Conservation (phyloP, 495 filamentous ascomycete species). For the Annulohypoxylon bovei region DNA sequence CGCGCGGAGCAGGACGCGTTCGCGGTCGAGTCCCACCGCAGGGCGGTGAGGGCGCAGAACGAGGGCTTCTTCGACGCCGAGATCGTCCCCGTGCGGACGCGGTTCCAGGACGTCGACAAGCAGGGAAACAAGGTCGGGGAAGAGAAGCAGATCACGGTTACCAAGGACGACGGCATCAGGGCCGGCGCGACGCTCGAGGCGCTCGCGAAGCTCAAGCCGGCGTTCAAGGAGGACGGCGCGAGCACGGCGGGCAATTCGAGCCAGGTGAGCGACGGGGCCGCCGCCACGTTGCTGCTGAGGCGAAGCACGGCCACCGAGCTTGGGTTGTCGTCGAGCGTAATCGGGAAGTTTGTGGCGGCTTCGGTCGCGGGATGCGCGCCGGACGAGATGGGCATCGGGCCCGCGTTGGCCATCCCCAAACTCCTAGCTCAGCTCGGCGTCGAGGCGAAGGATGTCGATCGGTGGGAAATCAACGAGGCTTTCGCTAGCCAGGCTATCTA, state of each 20-base stretch:
- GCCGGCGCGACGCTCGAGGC: conserved; percentile 70
- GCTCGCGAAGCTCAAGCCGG: conserved; percentile 83
- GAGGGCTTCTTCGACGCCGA: conserved; percentile 78
- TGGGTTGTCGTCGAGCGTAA: conserved; percentile 72
- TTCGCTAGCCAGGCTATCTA: conserved; percentile 91
- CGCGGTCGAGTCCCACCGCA: conserved; percentile 74
- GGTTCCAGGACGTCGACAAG: conserved; percentile 71
- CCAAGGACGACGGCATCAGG: conserved; percentile 84
- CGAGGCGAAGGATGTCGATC: conserved; percentile 71
- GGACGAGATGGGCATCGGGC: conserved; percentile 94
- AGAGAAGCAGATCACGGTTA: conserved; percentile 63
- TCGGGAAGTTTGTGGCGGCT: conserved; percentile 81
- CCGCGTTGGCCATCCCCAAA: conserved; percentile 85
- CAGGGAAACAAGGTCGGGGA: conserved; percentile 65
- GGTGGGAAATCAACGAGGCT: conserved; percentile 98
- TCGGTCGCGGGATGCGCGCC: conserved; percentile 79
- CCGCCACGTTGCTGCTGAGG: conserved; percentile 82
- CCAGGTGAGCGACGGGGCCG: conserved; percentile 89
- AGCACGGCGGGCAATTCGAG: conserved; percentile 89
- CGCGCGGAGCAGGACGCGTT: conserved; percentile 85
- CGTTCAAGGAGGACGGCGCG: conserved; percentile 75
- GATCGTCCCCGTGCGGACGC: conserved; percentile 78
- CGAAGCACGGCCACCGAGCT: conserved; percentile 81
- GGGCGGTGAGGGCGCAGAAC: conserved; percentile 73
- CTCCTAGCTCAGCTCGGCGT: conserved; percentile 74